Evolutionary conservation across 805 yeast species (phyloP).

Genomic region (Teunomyces lycoperdinae): DNA sequence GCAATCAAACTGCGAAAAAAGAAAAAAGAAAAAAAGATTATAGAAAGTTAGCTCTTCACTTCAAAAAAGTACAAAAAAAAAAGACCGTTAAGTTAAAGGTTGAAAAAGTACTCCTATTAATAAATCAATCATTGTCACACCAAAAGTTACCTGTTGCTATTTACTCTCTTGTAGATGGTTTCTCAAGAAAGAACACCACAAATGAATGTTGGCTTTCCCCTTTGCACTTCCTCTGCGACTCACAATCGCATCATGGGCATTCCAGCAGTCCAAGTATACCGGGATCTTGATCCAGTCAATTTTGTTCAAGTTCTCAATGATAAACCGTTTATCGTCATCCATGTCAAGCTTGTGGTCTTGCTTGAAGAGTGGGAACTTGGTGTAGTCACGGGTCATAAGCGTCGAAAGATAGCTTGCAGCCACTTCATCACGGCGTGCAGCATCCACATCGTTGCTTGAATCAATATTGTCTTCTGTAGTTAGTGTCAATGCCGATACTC

Average conservation of each 20-base stretch:
- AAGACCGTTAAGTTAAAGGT: too few relatives aligned
- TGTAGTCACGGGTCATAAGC: constrained; percentile 15
- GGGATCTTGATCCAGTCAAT: constrained; percentile 79
- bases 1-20: too few relatives aligned
- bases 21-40: too few relatives aligned
- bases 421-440: constrained; percentile 22
- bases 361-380: constrained; percentile 29
- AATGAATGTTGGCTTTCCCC: constrained; percentile 50
- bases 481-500: neutral
- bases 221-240: constrained; percentile 67
- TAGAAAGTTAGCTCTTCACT: too few relatives aligned
- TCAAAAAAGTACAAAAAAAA: too few relatives aligned
- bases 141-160: neutral
- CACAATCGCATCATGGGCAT: constrained; percentile 85
- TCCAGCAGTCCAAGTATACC: constrained; percentile 64
- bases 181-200: constrained; percentile 46
- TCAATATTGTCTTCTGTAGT: too few relatives aligned
- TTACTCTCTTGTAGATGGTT: constrained; percentile 19
- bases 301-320: constrained; percentile 54
- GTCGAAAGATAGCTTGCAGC: constrained; percentile 13
- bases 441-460: constrained; percentile 5
- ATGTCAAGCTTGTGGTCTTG: constrained; percentile 27
- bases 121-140: too few relatives aligned
- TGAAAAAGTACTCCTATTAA: too few relatives aligned
- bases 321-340: constrained; percentile 35